phyloP scores from a whole-genome alignment of 2,329 filamentous ascomycete species.

The Apiospora rasikravindrae region DNA sequence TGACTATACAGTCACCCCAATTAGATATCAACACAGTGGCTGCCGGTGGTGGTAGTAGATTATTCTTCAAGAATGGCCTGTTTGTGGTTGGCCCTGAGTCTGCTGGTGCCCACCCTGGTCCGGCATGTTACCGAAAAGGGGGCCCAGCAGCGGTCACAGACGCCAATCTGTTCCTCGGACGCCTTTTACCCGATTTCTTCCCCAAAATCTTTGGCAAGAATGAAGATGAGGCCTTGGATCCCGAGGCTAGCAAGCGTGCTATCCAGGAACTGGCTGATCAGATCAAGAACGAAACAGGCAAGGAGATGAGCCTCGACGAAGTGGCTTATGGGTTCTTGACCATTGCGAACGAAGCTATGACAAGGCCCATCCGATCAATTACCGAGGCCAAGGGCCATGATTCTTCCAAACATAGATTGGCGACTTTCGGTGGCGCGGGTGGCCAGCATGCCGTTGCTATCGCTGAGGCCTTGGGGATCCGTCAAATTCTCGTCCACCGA shows the following conservation, averaged over 20 bases:
- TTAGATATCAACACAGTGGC: constrained; percentile 95
- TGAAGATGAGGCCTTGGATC: constrained; percentile 81
- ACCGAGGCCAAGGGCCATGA: constrained; percentile 94
- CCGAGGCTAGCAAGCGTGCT: constrained; percentile 73
- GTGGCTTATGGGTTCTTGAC: constrained; percentile 89
- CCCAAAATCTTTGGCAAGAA: constrained; percentile 94
- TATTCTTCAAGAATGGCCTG: constrained; percentile 88
- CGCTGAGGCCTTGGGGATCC: constrained; percentile 81
- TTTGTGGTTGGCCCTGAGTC: constrained; percentile 92
- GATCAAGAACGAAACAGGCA: constrained; percentile 77
- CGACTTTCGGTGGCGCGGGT: constrained; percentile 90
- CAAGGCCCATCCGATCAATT: constrained; percentile 83
- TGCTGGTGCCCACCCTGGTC: constrained; percentile 86
- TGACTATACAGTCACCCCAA: constrained; percentile 90
- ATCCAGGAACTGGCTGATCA: constrained; percentile 78
- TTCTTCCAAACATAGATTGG: constrained; percentile 86
- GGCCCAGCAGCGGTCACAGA: constrained; percentile 93
- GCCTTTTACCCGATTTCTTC: constrained; percentile 88
- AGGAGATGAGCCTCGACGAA: constrained; percentile 78
- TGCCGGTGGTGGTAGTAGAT: constrained; percentile 81
- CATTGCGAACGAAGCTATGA: constrained; percentile 92
- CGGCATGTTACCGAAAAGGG: constrained; percentile 88
- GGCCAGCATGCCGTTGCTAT: constrained; percentile 94
- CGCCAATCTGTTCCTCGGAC: constrained; percentile 84
- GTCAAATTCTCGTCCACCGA: constrained; percentile 82